Percentiles rank a stretch among this genome's conserved stretches.
Evolutionary conservation across 192 early-diverging fungal species (phyloP).

Genomic region (Coemansia sp.): DNA sequence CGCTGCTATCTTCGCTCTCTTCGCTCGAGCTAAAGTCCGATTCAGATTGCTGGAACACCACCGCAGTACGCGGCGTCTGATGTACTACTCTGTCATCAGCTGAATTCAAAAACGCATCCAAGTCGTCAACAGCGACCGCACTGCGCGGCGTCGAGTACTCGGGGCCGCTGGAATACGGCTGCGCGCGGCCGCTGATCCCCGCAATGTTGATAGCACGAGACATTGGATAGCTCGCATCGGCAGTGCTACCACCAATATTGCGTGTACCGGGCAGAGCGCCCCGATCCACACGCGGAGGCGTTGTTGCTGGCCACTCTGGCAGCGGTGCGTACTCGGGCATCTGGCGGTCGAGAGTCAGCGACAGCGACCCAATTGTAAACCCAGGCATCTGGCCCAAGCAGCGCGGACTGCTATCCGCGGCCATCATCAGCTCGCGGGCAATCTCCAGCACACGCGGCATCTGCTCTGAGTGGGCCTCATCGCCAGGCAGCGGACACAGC

Average conservation of each 20-base stretch:
- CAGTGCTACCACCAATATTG: background rate
- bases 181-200: conserved; percentile 38
- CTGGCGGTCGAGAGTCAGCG: conserved; percentile 58
- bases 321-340: conserved; percentile 73
- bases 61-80: conserved; percentile 1
- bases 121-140: conserved; percentile 25
- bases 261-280: background rate
- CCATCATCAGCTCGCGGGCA: conserved; percentile 20
- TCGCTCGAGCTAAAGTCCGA: conserved; percentile 5
- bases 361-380: conserved; percentile 65
- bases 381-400: background rate
- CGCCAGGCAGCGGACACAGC: conserved; percentile 31
- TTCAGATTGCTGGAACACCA: conserved; percentile 27
- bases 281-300: background rate
- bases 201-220: conserved; percentile 35
- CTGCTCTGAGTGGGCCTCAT: conserved; percentile 22
- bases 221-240: background rate
- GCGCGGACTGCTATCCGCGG: background rate
- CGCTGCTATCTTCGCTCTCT: background rate
- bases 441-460: conserved; percentile 13
- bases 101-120: conserved; percentile 49
- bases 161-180: conserved; percentile 7
- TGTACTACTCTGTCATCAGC: conserved; percentile 10
- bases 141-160: conserved; percentile 45
- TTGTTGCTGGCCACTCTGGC: conserved; percentile 67